These are phyloP conservation scores for Rhynchospora pubera DNA, from an alignment of 176 grass and related monocot species.

Conservation along the genomic window DNA sequence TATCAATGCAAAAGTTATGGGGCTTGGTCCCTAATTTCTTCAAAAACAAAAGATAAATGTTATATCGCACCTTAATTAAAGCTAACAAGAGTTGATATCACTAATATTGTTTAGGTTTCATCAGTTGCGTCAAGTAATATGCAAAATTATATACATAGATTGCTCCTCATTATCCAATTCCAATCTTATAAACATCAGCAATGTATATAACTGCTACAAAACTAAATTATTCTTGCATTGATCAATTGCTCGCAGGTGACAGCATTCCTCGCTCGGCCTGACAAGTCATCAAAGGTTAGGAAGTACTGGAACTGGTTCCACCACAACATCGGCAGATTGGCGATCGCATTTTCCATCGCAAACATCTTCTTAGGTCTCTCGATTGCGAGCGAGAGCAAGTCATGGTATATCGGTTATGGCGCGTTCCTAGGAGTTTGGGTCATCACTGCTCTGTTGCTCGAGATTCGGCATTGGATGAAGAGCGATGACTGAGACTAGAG, in stretches of 20 bases:
- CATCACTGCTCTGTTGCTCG: constrained; percentile 36
- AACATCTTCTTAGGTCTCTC: constrained; percentile 71
- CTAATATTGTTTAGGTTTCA: neutral
- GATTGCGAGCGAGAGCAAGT: constrained; percentile 44
- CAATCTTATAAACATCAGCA: no score
- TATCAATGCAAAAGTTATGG: no score
- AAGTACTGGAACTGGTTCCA: constrained; percentile 97
- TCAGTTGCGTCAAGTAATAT: neutral
- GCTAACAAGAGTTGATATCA: neutral
- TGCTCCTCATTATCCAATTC: no score
- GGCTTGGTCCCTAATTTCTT: no score
- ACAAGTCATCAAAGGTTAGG: constrained; percentile 63
- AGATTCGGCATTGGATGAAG: constrained; percentile 41
- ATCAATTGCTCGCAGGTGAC: constrained; percentile 27
- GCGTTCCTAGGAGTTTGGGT: constrained; percentile 68
- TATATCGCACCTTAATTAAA: neutral
- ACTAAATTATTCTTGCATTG: neutral
- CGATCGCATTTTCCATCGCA: constrained; percentile 38
- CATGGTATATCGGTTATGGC: constrained; percentile 60
- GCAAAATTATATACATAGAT: no score
- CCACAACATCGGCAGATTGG: constrained; percentile 58
- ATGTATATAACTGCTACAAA: no score
- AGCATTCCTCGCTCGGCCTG: constrained; percentile 61
- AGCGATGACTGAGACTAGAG: constrained; percentile 39
- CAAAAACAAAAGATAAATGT: no score